Evolutionary conservation across 73 alveolate genomes (phyloP), one percentile per base, ranked within the genome.

Genomic region (Paramecium tetraurelia): DNA sequence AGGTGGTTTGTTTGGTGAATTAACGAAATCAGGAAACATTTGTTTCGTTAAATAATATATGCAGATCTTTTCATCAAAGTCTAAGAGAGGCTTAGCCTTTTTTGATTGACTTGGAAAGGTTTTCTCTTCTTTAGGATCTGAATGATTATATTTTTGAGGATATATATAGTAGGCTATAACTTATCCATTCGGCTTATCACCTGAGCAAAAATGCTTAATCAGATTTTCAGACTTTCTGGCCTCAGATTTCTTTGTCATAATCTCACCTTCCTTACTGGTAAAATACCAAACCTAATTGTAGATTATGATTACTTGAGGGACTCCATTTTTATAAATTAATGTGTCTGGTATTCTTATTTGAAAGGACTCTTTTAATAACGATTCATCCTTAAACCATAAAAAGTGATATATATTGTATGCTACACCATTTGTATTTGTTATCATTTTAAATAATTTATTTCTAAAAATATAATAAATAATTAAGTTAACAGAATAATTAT

Each of bases 311-410:
- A 80, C 90, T 80, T 40, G 24, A 16, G 90, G 90, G 21, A 41
- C 70, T 69, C 94, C 94, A 69, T 63, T 70, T 27, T 89, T 27
- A 70, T 44, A 38, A 4, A 89, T 89, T 29, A 89, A 44, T 14
- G 94, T 89, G 14, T 89, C 94, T 21, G 94, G 94, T 6, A 89
- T 71, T 89, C 75, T 89, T 0, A 89, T 59, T 20, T 69, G 41
- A 71, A 89, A 89, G 10, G 92, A 63, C 21, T 77, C 94, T 43
- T 89, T 83, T 10, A 70, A 38, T 58, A 89, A 40, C 1, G 92
- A 77, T 58, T 77, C 86, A 40, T 89, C 94, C 33, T 89, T 89
- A 20, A 89, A 85, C 94, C 94, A 89, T 21, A 89, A 63, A 33
- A 71, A 89, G 48, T 89, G 87, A 50, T 89, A 89, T 14, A 89